Evolutionary conservation across 768 basidiomycete genomes (phyloP), one percentile per base, ranked within the genome.

Genomic region (Cystofilobasidium capitatum): DNA sequence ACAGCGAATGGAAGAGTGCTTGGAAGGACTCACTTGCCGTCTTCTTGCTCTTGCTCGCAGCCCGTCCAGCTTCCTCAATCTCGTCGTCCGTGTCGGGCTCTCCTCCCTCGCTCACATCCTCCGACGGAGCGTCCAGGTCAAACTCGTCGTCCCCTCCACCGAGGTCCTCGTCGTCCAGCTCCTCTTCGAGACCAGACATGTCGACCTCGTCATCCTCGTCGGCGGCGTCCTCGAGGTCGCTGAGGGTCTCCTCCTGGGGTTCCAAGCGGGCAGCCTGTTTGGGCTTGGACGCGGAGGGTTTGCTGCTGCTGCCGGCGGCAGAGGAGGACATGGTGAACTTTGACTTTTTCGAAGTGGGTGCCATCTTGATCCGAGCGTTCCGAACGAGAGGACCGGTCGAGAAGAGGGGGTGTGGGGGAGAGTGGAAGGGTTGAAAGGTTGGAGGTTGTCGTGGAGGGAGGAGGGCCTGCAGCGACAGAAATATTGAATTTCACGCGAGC

Each of bases 71-170:
- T 54, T 77, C 64, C 58, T 74, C 75, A 64, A 76, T 75, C 71
- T 76, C 75, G 37, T 76, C 75, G 44, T 74, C 75, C 33, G 75
- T 76, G 44, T 74, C 74, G 13, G 73, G 70, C 74, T 72, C 73
- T 24, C 58, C 66, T 8, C 72, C 73, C 51, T 70, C 72, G 17
- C 26, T 64, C 59, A 71, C n/a, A n/a, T n/a, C n/a, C n/a, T n/a
- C n/a, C n/a, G n/a, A n/a, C n/a, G n/a, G n/a, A n/a, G n/a, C n/a
- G n/a, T n/a, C n/a, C n/a, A n/a, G n/a, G n/a, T n/a, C n/a, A n/a
- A n/a, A n/a, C n/a, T n/a, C n/a, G n/a, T n/a, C n/a, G n/a, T n/a
- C n/a, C n/a, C n/a, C n/a, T n/a, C n/a, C n/a, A n/a, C n/a, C n/a
- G n/a, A n/a, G 70, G 3, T 69, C 73, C 36, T 75, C 73, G 51